Base-by-base conservation (phyloP, 306 rosid genomes). In the Hippophae rhamnoides region DNA sequence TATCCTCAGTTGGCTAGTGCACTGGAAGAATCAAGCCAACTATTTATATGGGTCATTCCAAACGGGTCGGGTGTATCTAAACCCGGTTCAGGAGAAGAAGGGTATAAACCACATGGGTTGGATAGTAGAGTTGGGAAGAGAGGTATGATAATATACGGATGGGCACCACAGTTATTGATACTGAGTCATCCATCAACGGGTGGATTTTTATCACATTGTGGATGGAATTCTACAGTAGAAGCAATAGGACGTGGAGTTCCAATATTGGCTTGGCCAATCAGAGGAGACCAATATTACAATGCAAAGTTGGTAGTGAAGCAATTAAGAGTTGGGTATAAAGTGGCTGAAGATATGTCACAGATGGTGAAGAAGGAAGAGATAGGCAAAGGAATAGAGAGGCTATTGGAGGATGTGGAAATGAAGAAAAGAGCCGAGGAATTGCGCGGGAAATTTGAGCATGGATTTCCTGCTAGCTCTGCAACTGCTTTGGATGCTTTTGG, bases 281-380 rank as follows among this genome's bases (percentile, higher is more conserved):
- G 70, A 6, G 76, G 71, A 13, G 76, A 72, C 49, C 76, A 72
- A 14, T 64, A 65, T 10, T 59, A 52, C 38, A 54, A 72, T 58
- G 76, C 76, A 7, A 65, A 52, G 65, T 12, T 65, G 47, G 57
- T 72, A 13, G 54, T 7, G 11, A 50, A 42, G 6, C 23, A 64
- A 48, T 47, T 66, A 10, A 47, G 48, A 31, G 72, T 66, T 1
- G 77, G 67, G 3, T 41, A 58, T 1, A 49, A 51, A 61, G 69
- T 72, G 8, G 13, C 41, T 2, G 77, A 60, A 11, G 47, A 66
- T 40, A 23, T 13, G 5, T 48, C 56, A 0, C 9, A 66, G 44
- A 13, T 56, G 52, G 61, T 72, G 8, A 47, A 51, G 27, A 60
- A 66, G 52, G 77, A 56, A 8, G 59, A 48, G 12, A 47, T 66